Evolutionary conservation across 208 protist genomes (phyloP), one percentile per base, ranked within the genome.

Genomic region (Hexamita inflata): DNA sequence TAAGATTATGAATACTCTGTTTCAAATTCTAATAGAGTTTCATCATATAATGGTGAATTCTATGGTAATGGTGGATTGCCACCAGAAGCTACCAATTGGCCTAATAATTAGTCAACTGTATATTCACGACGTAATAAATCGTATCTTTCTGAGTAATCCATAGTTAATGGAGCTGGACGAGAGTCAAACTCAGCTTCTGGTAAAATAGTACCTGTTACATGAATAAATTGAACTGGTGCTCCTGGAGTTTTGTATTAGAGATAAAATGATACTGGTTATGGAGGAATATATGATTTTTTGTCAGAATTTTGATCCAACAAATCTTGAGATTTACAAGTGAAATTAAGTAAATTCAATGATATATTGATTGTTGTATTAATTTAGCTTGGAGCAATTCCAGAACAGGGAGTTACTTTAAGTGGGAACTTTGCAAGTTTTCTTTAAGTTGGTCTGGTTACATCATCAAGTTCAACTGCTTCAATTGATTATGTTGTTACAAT

Each of bases 151-250:
- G n/a, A 7, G 42, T 70, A 70, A 4, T 45, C 42, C 38, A 70
- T 49, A 35, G 64, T 70, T 30, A 70, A 45, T 32, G 64, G 64
- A n/a, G 64, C 34, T 15, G 64, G 64, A 45, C 64, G 64, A n/a
- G 9, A 29, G 42, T 70, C 64, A n/a, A 70, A 30, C 15, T 34
- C 64, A 32, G 4, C 15, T 34, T 70, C 64, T 42, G 64, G 64
- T n/a, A 70, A 32, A 57, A 70, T 57, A 49, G 64, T 42, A n/a
- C 11, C 64, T 45, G 64, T 49, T 30, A 70, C 7, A 57, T 42
- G 64, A 49, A 70, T 2, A 49, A 70, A 70, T n/a, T 42, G 35
- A 32, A 38, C 11, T 45, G 64, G 38, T 24, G 30, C 64, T 29
- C 64, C 40, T 70, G 64, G 64, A 4, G 38, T 49, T 49, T 70